Evolutionary conservation across 495 filamentous ascomycete species (phyloP), one percentile per base, ranked within the genome.

Genomic region (Jackrogersella minutella): DNA sequence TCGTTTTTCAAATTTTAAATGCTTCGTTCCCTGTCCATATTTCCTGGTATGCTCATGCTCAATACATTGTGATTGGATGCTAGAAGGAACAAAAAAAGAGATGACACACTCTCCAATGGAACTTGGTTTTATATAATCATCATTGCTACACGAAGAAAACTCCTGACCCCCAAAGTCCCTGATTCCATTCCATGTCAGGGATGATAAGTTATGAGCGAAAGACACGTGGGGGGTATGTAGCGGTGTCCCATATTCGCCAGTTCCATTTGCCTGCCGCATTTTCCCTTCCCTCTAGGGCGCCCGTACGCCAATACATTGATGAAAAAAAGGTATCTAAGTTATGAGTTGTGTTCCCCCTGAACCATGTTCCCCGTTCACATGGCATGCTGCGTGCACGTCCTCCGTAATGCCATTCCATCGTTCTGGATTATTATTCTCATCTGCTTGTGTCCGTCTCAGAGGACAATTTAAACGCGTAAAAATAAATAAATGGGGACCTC

Each of bases 261-360:
- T 26, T 49, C 44, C 44, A 13, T 5, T 49, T 9, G 44, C 44
- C 44, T 46, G 41, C 26, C 58, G 37, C 21, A 21, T 31, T 51
- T 37, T 37, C 16, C 26, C 50, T 11, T 37, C 33, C 31, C 47
- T 47, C 46, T 44, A 6, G 28, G 58, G 52, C 53, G 58, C 44
- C 44, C 44, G 11, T 24, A 11, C 19, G 19, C 64, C 51, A 21
- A 53, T 24, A 33, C 52, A 28, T 36, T 31, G 34, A 67, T n/a
- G n/a, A n/a, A n/a, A 7, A 43, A 56, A 37, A 67, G 41, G 57
- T 57, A 67, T 36, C 26, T 41, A 62, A 44, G 62, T 51, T 53
- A 58, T 66, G 16, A 60, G 26, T n/a, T 17, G 14, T 49, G 13
- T 31, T 3, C 26, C 26, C 51, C 64, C 40, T 60, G 41, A 67